phyloP scores from a whole-genome alignment of 2,329 filamentous ascomycete genomes.

The Diplodia scrobiculata region DNA sequence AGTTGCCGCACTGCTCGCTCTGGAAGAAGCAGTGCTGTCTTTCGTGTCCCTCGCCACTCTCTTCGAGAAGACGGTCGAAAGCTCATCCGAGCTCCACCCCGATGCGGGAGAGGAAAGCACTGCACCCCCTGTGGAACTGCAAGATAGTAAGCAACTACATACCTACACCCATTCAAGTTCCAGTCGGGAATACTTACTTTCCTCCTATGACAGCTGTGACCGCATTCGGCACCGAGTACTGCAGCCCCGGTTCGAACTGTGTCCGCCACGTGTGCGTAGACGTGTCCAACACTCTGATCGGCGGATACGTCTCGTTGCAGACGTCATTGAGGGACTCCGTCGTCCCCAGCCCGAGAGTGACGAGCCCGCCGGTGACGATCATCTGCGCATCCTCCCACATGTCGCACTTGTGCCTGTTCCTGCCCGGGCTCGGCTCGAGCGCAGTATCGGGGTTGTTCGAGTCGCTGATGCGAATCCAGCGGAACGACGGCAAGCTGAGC shows the following conservation, averaged over 20 bases:
- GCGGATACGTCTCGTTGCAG: conserved; percentile 20
- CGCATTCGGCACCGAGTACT: neutral
- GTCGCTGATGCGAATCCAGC: conserved; percentile 24
- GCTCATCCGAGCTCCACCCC: neutral
- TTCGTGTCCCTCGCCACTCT: neutral
- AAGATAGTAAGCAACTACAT: neutral
- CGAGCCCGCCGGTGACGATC: conserved; percentile 13
- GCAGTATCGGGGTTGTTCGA: conserved; percentile 8
- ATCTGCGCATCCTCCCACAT: conserved; percentile 25
- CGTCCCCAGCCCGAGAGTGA: neutral
- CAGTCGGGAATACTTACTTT: neutral
- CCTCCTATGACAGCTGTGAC: conserved; percentile 19
- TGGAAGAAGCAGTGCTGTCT: neutral
- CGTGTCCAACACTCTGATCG: conserved; percentile 19
- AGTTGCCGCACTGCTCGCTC: neutral
- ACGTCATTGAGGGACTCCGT: neutral
- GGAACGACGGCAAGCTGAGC: conserved; percentile 24
- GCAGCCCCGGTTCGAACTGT: neutral
- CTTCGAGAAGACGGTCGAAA: neutral
- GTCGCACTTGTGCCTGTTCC: conserved; percentile 19
- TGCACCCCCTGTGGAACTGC: neutral
- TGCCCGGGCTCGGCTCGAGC: neutral
- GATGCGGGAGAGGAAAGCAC: neutral
- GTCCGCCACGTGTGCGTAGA: conserved; percentile 11
- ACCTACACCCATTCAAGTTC: neutral